Conservation (phyloP, 495 filamentous ascomycete genomes). For the Aspergillus sparsus region DNA sequence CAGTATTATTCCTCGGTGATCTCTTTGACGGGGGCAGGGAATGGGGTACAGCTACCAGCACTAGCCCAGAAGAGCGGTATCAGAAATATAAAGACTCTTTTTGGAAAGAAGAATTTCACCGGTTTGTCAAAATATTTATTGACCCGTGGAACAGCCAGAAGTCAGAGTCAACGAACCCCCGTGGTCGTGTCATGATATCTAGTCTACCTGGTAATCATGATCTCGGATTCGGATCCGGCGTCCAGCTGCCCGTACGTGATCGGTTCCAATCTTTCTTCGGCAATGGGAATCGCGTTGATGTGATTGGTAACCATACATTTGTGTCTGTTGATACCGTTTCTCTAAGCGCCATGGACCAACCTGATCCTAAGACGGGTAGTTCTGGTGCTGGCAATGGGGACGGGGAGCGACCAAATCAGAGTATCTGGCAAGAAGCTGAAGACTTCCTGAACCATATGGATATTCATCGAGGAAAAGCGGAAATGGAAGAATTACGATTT, state of each 20-base stretch:
- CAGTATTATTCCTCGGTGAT: constrained; percentile 87
- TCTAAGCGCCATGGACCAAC: constrained; percentile 68
- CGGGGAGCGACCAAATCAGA: constrained; percentile 43
- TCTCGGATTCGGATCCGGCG: constrained; percentile 84
- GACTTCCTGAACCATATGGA: constrained; percentile 72
- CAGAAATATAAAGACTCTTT: constrained; percentile 72
- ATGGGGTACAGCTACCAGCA: constrained; percentile 72
- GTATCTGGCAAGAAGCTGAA: constrained; percentile 73
- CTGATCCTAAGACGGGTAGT: constrained; percentile 50
- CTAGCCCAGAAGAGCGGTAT: constrained; percentile 71
- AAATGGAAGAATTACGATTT: constrained; percentile 43
- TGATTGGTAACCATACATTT: constrained; percentile 94
- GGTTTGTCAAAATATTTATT: constrained; percentile 79
- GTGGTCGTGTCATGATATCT: constrained; percentile 67
- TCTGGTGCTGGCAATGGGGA: constrained; percentile 39
- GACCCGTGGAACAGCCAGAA: constrained; percentile 58
- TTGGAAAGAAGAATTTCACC: constrained; percentile 79
- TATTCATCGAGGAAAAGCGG: constrained; percentile 41
- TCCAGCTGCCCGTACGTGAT: constrained; percentile 74
- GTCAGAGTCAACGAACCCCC: constrained; percentile 32
- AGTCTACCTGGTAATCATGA: constrained; percentile 96
- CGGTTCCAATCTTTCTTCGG: constrained; percentile 90
- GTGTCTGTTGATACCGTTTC: constrained; percentile 88
- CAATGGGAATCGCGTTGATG: constrained; percentile 79
- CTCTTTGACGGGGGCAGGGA: constrained; percentile 96